Base-by-base conservation (phyloP, 768 basidiomycete genomes). In the Suillus discolor region DNA sequence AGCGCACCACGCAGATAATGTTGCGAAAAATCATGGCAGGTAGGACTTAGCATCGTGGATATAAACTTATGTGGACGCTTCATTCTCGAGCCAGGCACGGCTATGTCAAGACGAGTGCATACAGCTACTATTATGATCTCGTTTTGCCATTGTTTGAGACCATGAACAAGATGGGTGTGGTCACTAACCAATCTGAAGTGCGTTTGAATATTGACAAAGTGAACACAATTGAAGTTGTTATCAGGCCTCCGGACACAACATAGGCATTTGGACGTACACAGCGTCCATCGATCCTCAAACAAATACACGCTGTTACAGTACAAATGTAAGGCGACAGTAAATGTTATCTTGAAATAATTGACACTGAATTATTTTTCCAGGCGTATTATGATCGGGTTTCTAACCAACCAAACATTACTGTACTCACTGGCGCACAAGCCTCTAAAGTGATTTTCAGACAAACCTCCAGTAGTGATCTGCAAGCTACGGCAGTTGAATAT, bases 401-500 rank as follows among this genome's bases (percentile, higher is more conserved):
- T 5, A 64, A 64, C 39, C 70, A 51, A n/a, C 65, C 63, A 8
- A 76, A 76, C 57, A 68, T 74, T 31, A 57, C 66, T 3, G 68
- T 73, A 8, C 65, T 77, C 23, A 72, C 73, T 7, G 69, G 71
- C 3, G 73, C 72, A 39, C 67, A 70, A 34, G 70, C 65, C 42
- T 70, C 79, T 16, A 70, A 69, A 53, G 67, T 75, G 23, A 44
- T 71, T 4, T 70, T 71, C 65, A 61, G 62, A 23, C 36, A 63
- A 20, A 38, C 28, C 34, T 38, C 60, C 18, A 51, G 54, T 9
- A 61, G 64, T 3, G 34, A 59, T 31, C 20, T 41, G 16, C 63
- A 67, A 38, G 71, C 75, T 1, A 54, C 68, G 16, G 75, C 69
- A 3, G 69, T 74, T 23, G 72, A 71, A 49, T 77, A 70, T 54